Evolutionary conservation across 371 early-diverging fungal genomes (phyloP), one percentile per base, ranked within the genome.

Genomic region (Saksenaea vasiformis): DNA sequence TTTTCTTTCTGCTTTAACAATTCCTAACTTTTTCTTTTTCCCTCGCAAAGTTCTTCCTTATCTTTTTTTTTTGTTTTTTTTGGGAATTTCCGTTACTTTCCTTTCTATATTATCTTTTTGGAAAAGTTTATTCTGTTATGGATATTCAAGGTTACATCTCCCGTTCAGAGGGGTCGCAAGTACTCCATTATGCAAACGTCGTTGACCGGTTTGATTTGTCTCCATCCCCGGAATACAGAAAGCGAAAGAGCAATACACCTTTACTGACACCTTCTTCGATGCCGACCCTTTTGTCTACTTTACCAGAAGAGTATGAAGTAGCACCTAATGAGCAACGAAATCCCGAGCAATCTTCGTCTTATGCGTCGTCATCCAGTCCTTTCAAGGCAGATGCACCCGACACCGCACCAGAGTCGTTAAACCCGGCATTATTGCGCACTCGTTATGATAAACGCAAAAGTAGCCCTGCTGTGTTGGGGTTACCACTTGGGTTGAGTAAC

Each of bases 401-500:
- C 37, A 13, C 44, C 15, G 41, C 55, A 9, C 31, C 60, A 15
- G 55, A 55, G 27, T 44, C 58, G 14, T n/a, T 56, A 19, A 34
- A 61, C 43, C 61, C 66, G 15, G 57, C 67, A 22, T 28, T 54
- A n/a, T 19, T 64, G 26, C 54, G 62, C 41, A 44, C 67, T 56
- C 54, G 56, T 19, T 28, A 43, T 22, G 77, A 74, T 38, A 76
- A 77, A 58, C 66, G 80, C 31, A 79, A 77, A 57, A 79, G 80
- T 62, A 76, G 80, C 55, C 80, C 80, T 26, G 80, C 80, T 24
- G 74, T 77, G n/a, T 56, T 79, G 14, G 79, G 77, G 27, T 62
- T 77, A 36, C 76, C 76, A 28, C 70, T 74, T 54, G 75, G 75
- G 11, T 54, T 73, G 24, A 68, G 65, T 24, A 69, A 72, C 60